phyloP scores from a whole-genome alignment of 495 filamentous ascomycete genomes.

The Hypoxylon fuscum region DNA sequence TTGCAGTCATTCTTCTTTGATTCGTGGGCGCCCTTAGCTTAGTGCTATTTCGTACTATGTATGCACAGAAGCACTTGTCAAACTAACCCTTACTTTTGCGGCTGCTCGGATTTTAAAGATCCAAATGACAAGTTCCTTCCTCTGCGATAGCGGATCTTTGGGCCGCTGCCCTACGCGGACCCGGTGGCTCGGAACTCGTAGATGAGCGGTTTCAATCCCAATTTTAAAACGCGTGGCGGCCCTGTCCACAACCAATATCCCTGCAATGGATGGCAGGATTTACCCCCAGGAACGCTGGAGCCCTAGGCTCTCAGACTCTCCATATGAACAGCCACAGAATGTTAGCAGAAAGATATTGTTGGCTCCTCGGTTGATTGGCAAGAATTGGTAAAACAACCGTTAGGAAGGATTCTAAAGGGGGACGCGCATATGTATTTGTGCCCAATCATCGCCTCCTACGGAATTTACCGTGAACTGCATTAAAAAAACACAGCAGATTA shows the following conservation, averaged over 20 bases:
- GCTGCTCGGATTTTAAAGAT: not conserved
- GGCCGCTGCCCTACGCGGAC: constrained; percentile 24
- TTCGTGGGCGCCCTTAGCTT: constrained; percentile 19
- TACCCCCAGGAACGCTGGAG: not conserved
- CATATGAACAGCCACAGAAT: constrained; percentile 7
- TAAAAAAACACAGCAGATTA: too few species aligned
- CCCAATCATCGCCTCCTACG: constrained; percentile 8
- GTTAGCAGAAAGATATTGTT: not conserved
- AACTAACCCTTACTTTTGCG: constrained; percentile 10
- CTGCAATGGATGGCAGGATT: constrained; percentile 14
- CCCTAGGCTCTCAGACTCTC: not conserved
- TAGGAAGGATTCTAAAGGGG: constrained; percentile 14
- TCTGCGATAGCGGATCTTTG: constrained; percentile 18
- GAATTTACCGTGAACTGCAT: constrained; percentile 20
- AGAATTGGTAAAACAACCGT: constrained; percentile 1
- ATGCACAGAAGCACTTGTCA: constrained; percentile 1
- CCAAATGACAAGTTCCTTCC: too few species aligned
- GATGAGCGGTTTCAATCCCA: constrained; percentile 21
- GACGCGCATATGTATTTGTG: constrained; percentile 11
- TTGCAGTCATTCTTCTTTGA: constrained; percentile 18
- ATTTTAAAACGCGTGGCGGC: constrained; percentile 29
- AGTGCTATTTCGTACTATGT: not conserved
- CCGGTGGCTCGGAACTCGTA: constrained; percentile 37
- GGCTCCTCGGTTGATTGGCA: constrained; percentile 5
- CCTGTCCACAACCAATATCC: constrained; percentile 21